Evolutionary conservation across 2,329 filamentous ascomycete genomes (phyloP).

Genomic region (Sporothrix schenckii): DNA sequence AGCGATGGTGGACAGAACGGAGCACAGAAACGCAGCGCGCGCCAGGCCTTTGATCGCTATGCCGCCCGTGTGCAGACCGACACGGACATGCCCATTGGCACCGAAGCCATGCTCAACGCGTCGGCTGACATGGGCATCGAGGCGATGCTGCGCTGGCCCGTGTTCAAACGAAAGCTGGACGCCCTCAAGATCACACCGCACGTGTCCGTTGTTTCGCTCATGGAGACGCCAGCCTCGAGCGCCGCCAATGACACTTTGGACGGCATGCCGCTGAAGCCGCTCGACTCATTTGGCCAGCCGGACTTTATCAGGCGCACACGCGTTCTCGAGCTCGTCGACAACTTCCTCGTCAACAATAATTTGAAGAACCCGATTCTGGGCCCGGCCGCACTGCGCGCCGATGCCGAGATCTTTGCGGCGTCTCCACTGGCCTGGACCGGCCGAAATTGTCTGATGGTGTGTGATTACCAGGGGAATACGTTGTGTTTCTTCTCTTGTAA

Average conservation of each 20-base stretch:
- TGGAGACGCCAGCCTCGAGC: background rate
- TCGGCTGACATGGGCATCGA: conserved; percentile 32
- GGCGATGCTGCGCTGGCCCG: conserved; percentile 30
- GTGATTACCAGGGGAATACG: background rate
- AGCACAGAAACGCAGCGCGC: background rate
- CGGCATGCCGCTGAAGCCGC: conserved; percentile 15
- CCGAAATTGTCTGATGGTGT: conserved; percentile 45
- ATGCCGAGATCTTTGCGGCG: conserved; percentile 42
- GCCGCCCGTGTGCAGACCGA: conserved; percentile 17
- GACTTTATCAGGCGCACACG: background rate
- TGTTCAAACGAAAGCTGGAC: conserved; percentile 26
- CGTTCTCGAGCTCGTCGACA: conserved; percentile 30
- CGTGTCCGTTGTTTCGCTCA: conserved; percentile 3
- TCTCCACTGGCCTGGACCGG: conserved; percentile 51
- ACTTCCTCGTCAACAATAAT: conserved; percentile 46
- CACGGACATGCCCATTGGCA: conserved; percentile 25
- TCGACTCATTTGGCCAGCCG: background rate
- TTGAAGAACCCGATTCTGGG: conserved; percentile 57
- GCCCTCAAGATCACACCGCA: conserved; percentile 7
- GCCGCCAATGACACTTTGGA: conserved; percentile 7
- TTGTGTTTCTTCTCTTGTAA: no score
- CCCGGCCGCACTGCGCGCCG: conserved; percentile 46
- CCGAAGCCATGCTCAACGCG: conserved; percentile 19
- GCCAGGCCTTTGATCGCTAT: conserved; percentile 24
- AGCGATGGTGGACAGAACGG: conserved; percentile 23